Conservation (phyloP, 2,329 filamentous ascomycete genomes). For the Phoma herbarum region DNA sequence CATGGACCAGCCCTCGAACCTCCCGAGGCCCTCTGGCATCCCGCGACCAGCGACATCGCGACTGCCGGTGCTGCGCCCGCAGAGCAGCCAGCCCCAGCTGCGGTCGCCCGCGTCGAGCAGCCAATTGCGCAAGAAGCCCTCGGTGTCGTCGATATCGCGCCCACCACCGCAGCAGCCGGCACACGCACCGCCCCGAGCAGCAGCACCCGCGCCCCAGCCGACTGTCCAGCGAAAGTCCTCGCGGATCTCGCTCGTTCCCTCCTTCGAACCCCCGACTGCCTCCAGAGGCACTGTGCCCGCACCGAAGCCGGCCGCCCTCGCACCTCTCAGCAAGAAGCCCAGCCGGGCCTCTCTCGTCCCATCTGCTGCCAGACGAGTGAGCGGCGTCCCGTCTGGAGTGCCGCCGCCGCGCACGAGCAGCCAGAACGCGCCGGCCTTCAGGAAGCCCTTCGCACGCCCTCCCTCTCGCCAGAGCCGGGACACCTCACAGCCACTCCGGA, state of each 20-base stretch:
- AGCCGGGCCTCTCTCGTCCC: conserved; percentile 37
- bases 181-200: conserved; percentile 1
- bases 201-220: conserved; percentile 20
- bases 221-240: conserved; percentile 46
- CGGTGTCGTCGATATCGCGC: conserved; percentile 37
- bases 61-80: conserved; percentile 59
- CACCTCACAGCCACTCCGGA: conserved; percentile 25
- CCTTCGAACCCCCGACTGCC: conserved; percentile 34
- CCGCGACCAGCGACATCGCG: conserved; percentile 60
- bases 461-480: conserved; percentile 44
- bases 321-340: conserved; percentile 6
- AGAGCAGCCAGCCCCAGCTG: conserved; percentile 52
- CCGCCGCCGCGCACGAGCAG: conserved; percentile 25
- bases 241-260: conserved; percentile 38
- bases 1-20: conserved; percentile 47
- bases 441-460: conserved; percentile 49
- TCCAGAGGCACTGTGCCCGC: conserved; percentile 19
- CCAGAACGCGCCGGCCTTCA: conserved; percentile 45
- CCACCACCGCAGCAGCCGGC: conserved; percentile 13
- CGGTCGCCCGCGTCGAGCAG: conserved; percentile 57
- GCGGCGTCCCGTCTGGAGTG: conserved; percentile 31
- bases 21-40: conserved; percentile 49
- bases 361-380: conserved; percentile 34
- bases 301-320: conserved; percentile 23
- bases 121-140: conserved; percentile 48